These are phyloP conservation scores for Striga hermonthica DNA, from an alignment of 305 asterid genomes.

Conservation along the genomic window DNA sequence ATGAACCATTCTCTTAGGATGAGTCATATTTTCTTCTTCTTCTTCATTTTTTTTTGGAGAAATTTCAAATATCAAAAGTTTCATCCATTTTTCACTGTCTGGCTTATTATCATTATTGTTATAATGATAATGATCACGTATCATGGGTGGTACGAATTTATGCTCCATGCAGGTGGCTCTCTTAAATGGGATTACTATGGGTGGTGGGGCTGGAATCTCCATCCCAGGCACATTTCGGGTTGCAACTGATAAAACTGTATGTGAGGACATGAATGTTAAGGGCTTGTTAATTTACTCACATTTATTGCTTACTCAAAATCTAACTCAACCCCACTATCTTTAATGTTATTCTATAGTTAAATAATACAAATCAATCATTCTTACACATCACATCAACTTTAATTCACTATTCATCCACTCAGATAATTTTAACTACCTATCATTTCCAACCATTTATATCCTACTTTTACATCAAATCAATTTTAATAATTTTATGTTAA, in stretches of 20 bases:
- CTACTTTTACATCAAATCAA: too few relatives aligned
- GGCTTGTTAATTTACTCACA: constrained; percentile 19
- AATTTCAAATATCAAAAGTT: constrained; percentile 5
- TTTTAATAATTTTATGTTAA: too few relatives aligned
- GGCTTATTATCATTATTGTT: constrained; percentile 7
- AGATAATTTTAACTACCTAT: too few relatives aligned
- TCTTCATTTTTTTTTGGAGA: constrained; percentile 15
- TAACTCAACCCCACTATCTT: too few relatives aligned
- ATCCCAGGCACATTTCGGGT: constrained; percentile 90
- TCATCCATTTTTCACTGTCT: constrained; percentile 1
- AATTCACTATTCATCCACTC: too few relatives aligned
- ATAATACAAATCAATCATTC: too few relatives aligned
- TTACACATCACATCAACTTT: too few relatives aligned
- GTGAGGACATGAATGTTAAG: constrained; percentile 28
- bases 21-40: too few relatives aligned
- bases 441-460: too few relatives aligned
- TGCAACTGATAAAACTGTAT: constrained; percentile 92
- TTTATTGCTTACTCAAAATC: too few relatives aligned
- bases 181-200: constrained; percentile 92
- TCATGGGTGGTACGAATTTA: constrained; percentile 13
- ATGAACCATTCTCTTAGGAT: constrained; percentile 20
- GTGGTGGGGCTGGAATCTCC: constrained; percentile 97
- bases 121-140: constrained; percentile 12
- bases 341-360: too few relatives aligned
- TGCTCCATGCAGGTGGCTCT: constrained; percentile 77